Conservation (phyloP, 345 rosid species). For the Hevea brasiliensis region DNA sequence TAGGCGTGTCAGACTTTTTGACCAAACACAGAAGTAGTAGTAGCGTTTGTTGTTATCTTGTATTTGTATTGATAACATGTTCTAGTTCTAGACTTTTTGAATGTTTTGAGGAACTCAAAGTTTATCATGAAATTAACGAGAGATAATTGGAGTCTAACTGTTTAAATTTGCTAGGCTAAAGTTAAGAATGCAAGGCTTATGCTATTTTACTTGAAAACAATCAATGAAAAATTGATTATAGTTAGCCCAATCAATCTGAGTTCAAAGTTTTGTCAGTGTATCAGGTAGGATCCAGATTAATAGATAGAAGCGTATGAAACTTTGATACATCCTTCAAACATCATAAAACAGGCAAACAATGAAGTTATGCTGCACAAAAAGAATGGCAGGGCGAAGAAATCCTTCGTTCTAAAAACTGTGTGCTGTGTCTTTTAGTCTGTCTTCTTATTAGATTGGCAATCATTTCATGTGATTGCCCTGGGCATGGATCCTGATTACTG, state of each 20-base stretch:
- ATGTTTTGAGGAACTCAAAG: background rate
- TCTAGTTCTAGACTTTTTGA: background rate
- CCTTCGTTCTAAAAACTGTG: background rate
- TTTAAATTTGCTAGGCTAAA: background rate
- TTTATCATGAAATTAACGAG: background rate
- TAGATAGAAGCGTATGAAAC: background rate
- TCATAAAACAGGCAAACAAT: background rate
- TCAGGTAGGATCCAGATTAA: background rate
- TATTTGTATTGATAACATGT: background rate
- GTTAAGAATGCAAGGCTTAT: background rate
- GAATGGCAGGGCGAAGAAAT: background rate
- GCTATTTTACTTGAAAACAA: background rate
- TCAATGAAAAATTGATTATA: background rate
- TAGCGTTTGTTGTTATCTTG: background rate
- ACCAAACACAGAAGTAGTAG: background rate
- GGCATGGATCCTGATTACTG: background rate
- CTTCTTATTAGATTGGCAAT: background rate
- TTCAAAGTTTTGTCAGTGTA: background rate
- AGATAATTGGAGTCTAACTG: background rate
- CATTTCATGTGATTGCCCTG: background rate
- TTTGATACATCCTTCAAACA: background rate
- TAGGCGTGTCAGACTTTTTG: background rate
- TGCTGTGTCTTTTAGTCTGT: background rate
- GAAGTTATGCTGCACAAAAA: background rate
- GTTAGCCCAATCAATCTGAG: background rate